Conservation (phyloP, 2,329 filamentous ascomycete genomes). For the Fusarium buharicum region DNA sequence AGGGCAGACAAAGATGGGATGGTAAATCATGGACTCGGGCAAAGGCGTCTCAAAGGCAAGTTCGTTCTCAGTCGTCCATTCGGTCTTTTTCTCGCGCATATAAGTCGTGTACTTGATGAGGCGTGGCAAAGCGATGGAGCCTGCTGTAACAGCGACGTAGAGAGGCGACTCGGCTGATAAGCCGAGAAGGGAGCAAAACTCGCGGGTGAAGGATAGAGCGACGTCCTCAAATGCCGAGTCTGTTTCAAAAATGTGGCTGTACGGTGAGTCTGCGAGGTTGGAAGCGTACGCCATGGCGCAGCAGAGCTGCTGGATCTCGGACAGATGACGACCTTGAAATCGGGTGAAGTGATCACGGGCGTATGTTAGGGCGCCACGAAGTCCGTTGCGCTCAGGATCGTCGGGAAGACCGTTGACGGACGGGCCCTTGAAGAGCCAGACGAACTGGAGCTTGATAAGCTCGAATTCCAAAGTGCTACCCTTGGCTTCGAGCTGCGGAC, state of each 20-base stretch:
- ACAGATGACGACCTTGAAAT: constrained; percentile 79
- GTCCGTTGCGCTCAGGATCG: constrained; percentile 62
- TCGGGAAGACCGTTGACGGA: constrained; percentile 65
- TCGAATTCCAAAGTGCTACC: constrained; percentile 97
- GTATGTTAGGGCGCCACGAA: constrained; percentile 76
- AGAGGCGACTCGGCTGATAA: constrained; percentile 92
- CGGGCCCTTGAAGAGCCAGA: constrained; percentile 82
- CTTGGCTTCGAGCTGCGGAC: constrained; percentile 75
- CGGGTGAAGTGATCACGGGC: constrained; percentile 77
- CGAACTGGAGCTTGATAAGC: constrained; percentile 86
- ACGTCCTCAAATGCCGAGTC: constrained; percentile 83
- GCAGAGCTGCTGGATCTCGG: constrained; percentile 83
- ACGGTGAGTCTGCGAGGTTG: constrained; percentile 81
- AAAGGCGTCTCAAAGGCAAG: constrained; percentile 79
- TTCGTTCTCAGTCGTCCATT: constrained; percentile 94
- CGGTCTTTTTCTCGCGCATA: constrained; percentile 88
- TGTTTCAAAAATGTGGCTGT: constrained; percentile 80
- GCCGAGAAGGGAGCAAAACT: constrained; percentile 92
- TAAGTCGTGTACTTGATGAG: constrained; percentile 89
- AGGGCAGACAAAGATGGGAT: constrained; percentile 97
- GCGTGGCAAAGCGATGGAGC: constrained; percentile 88
- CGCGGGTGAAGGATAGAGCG: constrained; percentile 85
- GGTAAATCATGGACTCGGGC: constrained; percentile 75
- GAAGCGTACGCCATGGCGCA: constrained; percentile 82
- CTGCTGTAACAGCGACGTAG: constrained; percentile 91